Percentiles rank a stretch among this genome's conserved stretches.
These are phyloP conservation scores for Botryotinia globosa DNA, from an alignment of 2,329 filamentous ascomycete species.

Conservation along the genomic window DNA sequence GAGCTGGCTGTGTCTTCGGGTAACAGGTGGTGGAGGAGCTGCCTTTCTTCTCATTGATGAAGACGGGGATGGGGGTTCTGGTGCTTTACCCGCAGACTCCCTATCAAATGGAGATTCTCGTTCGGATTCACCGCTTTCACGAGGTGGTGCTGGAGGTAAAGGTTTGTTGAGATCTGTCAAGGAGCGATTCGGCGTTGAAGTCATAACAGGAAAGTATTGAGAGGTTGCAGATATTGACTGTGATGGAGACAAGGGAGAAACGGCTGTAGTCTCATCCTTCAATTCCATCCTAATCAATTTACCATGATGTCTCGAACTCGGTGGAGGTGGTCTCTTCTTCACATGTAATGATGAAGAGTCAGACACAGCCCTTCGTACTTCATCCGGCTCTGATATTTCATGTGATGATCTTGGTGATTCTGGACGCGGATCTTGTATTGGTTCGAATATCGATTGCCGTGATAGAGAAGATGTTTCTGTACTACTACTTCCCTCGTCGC, in stretches of 20 bases:
- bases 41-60: conserved; percentile 37
- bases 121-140: conserved; percentile 44
- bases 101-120: conserved; percentile 52
- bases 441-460: conserved; percentile 57
- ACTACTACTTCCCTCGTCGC: conserved; percentile 48
- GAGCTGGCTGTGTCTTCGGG: conserved; percentile 37
- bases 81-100: conserved; percentile 52
- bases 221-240: conserved; percentile 27
- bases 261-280: conserved; percentile 42
- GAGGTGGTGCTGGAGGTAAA: conserved; percentile 53
- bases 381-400: conserved; percentile 56
- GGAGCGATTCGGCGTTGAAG: conserved; percentile 33
- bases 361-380: conserved; percentile 42
- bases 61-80: conserved; percentile 43
- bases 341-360: conserved; percentile 38
- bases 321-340: conserved; percentile 69
- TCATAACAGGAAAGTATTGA: conserved; percentile 28
- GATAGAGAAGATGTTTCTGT: conserved; percentile 59
- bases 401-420: conserved; percentile 58
- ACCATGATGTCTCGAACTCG: conserved; percentile 76
- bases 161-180: conserved; percentile 59
- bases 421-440: conserved; percentile 42
- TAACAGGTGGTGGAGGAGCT: conserved; percentile 43
- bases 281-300: conserved; percentile 62
- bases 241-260: conserved; percentile 35